A percentile compares a stretch with the other conserved stretches of the same genome.
These are phyloP conservation scores for Alnus glutinosa DNA, from an alignment of 306 rosid species.

Conservation along the genomic window DNA sequence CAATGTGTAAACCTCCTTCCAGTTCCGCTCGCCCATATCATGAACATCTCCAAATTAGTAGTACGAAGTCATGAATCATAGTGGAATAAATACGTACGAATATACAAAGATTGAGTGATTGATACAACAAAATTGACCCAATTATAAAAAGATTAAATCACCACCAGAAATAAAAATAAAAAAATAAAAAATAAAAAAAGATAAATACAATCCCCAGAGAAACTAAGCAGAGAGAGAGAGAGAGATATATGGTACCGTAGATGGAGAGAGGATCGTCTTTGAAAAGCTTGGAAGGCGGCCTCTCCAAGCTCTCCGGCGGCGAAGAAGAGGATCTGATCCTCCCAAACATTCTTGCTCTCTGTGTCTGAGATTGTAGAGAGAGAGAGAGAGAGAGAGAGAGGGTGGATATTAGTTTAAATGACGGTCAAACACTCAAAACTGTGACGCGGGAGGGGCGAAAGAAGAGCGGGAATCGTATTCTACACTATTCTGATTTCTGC, in stretches of 20 bases:
- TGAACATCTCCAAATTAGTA: too few relatives aligned
- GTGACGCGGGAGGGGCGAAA: slow-evolving; percentile 31
- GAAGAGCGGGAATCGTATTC: slow-evolving; percentile 56
- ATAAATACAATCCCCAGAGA: not conserved
- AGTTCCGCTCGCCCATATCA: too few relatives aligned
- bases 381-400: not conserved
- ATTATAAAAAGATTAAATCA: not conserved
- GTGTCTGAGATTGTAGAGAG: not conserved
- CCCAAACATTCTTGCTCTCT: slow-evolving; percentile 61
- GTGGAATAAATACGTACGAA: too few relatives aligned
- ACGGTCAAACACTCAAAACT: too few relatives aligned
- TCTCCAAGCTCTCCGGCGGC: slow-evolving; percentile 65
- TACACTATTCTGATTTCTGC: slow-evolving; percentile 28
- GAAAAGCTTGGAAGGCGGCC: slow-evolving; percentile 66
- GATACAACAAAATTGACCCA: not conserved
- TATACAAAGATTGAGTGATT: too few relatives aligned
- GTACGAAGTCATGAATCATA: too few relatives aligned
- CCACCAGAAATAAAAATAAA: not conserved
- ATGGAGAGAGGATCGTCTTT: slow-evolving; percentile 77
- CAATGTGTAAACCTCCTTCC: too few relatives aligned
- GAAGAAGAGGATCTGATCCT: slow-evolving; percentile 64
- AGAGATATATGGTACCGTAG: slow-evolving; percentile 50
- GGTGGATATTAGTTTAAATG: slow-evolving; percentile 11
- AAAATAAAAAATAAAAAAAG: too few relatives aligned
- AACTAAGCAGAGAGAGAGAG: not conserved